A percentile compares a stretch with the other conserved stretches of the same genome.
phyloP scores from a whole-genome alignment of 176 grass and related monocot genomes.

The Zea luxurians region DNA sequence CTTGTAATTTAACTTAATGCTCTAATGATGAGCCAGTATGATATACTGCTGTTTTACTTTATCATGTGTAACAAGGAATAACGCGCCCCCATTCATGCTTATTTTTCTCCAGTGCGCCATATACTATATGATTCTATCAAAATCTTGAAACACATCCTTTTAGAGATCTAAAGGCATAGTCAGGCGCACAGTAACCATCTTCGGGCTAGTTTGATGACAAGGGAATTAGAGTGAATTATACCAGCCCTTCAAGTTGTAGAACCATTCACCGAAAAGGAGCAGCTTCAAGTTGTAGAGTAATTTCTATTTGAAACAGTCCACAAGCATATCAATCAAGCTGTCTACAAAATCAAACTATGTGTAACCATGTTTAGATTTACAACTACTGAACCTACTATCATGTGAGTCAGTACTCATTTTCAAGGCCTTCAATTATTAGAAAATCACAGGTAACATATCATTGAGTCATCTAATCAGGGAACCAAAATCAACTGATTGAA shows the following conservation, averaged over 20 bases:
- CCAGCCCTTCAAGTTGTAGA: neutral
- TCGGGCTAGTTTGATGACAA: constrained; percentile 13
- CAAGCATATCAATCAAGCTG: neutral
- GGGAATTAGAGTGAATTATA: no score
- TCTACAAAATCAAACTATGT: neutral
- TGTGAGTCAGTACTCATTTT: neutral
- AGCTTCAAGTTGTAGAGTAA: neutral
- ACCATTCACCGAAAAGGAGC: constrained; percentile 9
- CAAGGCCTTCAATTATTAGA: constrained; percentile 9
- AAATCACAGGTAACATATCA: neutral
- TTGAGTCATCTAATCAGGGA: constrained; percentile 50
- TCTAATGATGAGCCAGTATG: constrained; percentile 6
- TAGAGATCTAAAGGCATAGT: neutral
- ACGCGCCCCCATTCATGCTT: neutral
- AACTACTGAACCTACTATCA: constrained; percentile 13
- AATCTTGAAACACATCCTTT: constrained; percentile 13
- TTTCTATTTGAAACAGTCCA: constrained; percentile 1
- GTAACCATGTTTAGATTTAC: constrained; percentile 9
- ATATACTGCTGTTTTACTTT: neutral
- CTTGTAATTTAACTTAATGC: constrained; percentile 20
- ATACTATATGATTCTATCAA: neutral
- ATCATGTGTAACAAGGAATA: constrained; percentile 25
- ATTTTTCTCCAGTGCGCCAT: neutral
- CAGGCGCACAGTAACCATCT: constrained; percentile 7
- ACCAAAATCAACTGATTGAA: constrained; percentile 89